Conservation (phyloP, 1,284 basidiomycete genomes). For the Heliocybe sulcata region DNA sequence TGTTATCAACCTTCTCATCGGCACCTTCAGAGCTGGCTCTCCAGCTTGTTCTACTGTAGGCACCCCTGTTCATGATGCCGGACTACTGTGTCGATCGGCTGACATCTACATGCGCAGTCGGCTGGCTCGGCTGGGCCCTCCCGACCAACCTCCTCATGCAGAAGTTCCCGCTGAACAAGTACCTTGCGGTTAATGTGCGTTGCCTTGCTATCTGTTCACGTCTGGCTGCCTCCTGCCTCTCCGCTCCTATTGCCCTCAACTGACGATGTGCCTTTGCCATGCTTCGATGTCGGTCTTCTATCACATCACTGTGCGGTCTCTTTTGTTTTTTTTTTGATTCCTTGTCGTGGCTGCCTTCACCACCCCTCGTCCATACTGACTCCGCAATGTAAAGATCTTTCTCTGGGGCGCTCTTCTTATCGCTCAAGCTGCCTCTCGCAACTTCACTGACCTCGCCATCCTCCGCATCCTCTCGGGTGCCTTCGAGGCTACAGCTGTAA, state of each 20-base stretch:
- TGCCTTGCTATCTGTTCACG: no score
- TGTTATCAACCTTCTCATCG: neutral
- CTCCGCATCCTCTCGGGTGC: slow-evolving; percentile 35
- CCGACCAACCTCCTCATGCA: slow-evolving; percentile 40
- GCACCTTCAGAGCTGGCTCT: slow-evolving; percentile 16
- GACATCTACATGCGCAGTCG: slow-evolving; percentile 13
- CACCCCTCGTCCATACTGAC: no score
- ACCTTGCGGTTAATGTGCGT: slow-evolving; percentile 36
- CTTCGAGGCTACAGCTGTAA: slow-evolving; percentile 31
- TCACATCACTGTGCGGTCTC: no score
- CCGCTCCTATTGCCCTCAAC: no score
- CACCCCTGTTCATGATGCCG: neutral
- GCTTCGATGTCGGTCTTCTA: no score
- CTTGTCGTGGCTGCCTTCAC: no score
- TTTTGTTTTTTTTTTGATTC: no score
- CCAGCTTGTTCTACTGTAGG: slow-evolving; percentile 32
- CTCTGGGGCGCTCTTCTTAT: neutral
- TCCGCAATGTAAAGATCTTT: neutral
- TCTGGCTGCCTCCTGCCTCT: no score
- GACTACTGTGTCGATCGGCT: neutral
- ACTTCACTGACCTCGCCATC: slow-evolving; percentile 30
- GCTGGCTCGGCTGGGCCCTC: slow-evolving; percentile 37
- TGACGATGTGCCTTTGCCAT: no score
- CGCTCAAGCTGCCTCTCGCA: slow-evolving; percentile 32
- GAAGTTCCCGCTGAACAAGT: slow-evolving; percentile 32